These are phyloP conservation scores for Amesomyces nigricolor DNA, from an alignment of 2,329 filamentous ascomycete genomes.

Conservation along the genomic window DNA sequence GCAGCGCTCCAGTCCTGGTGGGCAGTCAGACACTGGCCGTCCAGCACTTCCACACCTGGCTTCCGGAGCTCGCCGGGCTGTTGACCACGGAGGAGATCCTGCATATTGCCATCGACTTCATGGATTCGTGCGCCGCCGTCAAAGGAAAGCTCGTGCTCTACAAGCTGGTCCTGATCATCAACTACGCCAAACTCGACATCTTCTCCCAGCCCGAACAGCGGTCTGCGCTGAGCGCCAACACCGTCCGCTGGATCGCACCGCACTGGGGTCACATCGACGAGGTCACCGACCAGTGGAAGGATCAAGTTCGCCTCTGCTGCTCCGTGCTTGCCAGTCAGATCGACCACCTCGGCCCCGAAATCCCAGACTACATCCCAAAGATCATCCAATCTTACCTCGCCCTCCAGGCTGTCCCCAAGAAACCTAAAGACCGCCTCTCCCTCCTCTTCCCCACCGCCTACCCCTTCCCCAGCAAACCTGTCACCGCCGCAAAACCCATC, in stretches of 20 bases:
- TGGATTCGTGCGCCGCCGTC: slow-evolving; percentile 81
- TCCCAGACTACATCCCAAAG: slow-evolving; percentile 84
- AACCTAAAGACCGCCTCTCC: slow-evolving; percentile 63
- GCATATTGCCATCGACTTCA: slow-evolving; percentile 85
- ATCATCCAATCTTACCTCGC: slow-evolving; percentile 83
- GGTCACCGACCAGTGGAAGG: slow-evolving; percentile 80
- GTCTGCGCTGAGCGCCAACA: slow-evolving; percentile 69
- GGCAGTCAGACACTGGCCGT: slow-evolving; percentile 93
- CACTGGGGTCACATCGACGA: slow-evolving; percentile 78
- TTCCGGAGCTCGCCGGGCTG: slow-evolving; percentile 79
- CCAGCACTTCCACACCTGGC: slow-evolving; percentile 94
- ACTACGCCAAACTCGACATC: slow-evolving; percentile 76
- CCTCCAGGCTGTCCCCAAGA: slow-evolving; percentile 54
- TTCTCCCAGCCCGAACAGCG: slow-evolving; percentile 76
- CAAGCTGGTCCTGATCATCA: slow-evolving; percentile 87
- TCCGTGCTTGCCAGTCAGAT: slow-evolving; percentile 86
- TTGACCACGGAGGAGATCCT: slow-evolving; percentile 79
- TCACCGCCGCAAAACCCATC: slow-evolving; percentile 47
- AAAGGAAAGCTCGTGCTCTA: slow-evolving; percentile 90
- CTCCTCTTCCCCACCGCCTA: slow-evolving; percentile 86
- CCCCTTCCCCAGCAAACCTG: slow-evolving; percentile 73
- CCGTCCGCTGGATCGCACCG: slow-evolving; percentile 82
- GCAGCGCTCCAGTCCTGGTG: slow-evolving; percentile 75
- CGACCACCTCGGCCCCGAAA: slow-evolving; percentile 69
- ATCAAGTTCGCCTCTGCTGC: slow-evolving; percentile 89